Base-by-base conservation (phyloP, 371 early-diverging fungal genomes). In the Mucor velutinosus region DNA sequence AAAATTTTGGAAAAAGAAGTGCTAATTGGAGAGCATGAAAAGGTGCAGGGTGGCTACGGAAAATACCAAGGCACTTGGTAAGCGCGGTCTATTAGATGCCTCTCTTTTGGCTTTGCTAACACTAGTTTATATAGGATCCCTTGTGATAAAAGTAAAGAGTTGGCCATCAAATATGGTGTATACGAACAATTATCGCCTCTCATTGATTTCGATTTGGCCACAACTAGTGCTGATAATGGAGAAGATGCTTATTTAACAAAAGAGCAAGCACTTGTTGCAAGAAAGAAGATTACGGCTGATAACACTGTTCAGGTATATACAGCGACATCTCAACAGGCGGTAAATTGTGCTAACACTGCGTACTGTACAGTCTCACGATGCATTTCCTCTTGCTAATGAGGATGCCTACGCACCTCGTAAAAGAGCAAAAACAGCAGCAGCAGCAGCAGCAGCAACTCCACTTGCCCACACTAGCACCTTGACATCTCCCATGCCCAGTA, bases 1-100 rank as follows among this genome's bases (percentile, higher is more conserved):
- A 94, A 94, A 75, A 95, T 97, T 65, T 86, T 98, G 7, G 98
- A 98, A 73, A 87, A 89, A 64, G 95, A 95, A 75, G 89, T 97
- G 4, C 79, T 92, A 51, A 78, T 79, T 27, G 96, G 95, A 5
- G 86, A 88, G 39, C 95, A 94, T 71, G 97, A 98, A 70, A 97
- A 97, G 81, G 93, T 98, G 11, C 97, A 97, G 80, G 99, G 99
- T 23, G 99, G 99, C 17, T 97, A 97, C 78, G 99, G 99, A 35
- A 96, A 97, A 83, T 97, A 94, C 75, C 97, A 97, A 83, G 98
- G 98, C 43, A 95, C 95, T 39, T 95, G 89, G 92, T 92, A 84
- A 76, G 73, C 29, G 21, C 4, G 41, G 5, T 41, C 1, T 17
- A 17, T 14, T 60, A 12, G 58, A 30, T 62, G 33, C 41, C 17